Conservation (phyloP, 768 basidiomycete species). For the Boletus insuetus region DNA sequence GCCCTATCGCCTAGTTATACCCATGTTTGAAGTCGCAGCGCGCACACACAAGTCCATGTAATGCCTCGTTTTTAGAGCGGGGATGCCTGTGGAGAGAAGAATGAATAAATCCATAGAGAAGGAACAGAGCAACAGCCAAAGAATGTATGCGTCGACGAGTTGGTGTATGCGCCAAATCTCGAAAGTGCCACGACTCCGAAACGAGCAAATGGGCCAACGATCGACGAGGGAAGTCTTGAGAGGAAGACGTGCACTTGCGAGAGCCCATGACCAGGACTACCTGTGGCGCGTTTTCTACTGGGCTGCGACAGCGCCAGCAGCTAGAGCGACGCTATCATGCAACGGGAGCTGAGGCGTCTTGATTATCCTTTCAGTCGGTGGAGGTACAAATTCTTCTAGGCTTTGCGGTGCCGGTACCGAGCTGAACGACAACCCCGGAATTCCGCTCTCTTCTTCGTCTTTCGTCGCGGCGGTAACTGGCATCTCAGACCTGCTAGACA, state of each 20-base stretch:
- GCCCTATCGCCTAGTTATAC: slow-evolving; percentile 8
- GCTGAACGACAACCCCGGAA: slow-evolving; percentile 33
- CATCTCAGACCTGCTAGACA: slow-evolving; percentile 42
- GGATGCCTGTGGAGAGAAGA: slow-evolving; percentile 31
- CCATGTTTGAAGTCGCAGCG: slow-evolving; percentile 10
- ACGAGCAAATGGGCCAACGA: not conserved
- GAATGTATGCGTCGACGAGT: slow-evolving; percentile 10
- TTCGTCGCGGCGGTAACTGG: slow-evolving; percentile 24
- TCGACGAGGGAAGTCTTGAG: not conserved
- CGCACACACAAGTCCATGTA: slow-evolving; percentile 18
- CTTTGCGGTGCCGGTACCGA: slow-evolving; percentile 34
- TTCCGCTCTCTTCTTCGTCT: slow-evolving; percentile 40
- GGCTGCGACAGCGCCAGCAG: slow-evolving; percentile 40
- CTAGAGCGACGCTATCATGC: slow-evolving; percentile 57
- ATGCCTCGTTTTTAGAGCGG: slow-evolving; percentile 15
- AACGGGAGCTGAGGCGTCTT: slow-evolving; percentile 62
- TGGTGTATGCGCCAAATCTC: slow-evolving; percentile 1
- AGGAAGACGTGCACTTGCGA: slow-evolving; percentile 2
- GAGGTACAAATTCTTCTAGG: slow-evolving; percentile 34
- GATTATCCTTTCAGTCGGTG: slow-evolving; percentile 44
- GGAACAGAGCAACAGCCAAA: slow-evolving; percentile 13
- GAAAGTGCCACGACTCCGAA: slow-evolving; percentile 2
- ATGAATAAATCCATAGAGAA: slow-evolving; percentile 33
- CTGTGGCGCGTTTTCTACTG: slow-evolving; percentile 22
- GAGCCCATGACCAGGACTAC: not conserved